Evolutionary conservation across 2,329 filamentous ascomycete genomes (phyloP), one percentile per base, ranked within the genome.

Genomic region (Alternaria arbusti): DNA sequence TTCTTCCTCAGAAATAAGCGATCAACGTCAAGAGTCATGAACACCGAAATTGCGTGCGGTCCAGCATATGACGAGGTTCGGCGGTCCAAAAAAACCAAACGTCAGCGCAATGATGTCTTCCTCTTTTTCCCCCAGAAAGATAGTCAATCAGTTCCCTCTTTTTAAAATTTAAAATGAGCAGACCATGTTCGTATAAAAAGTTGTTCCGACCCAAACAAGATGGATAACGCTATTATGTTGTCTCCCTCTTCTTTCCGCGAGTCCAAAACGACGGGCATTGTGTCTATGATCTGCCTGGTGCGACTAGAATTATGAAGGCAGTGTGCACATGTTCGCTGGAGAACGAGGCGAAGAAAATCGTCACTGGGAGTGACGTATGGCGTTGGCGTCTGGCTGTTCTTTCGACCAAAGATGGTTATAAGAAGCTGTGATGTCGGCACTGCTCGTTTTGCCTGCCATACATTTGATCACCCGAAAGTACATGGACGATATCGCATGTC

Each of bases 141-240:
- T 13, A 30, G 12, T 6, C 12, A 5, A 30, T 12, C 28, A 32
- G n/a, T 40, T 40, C 2, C 15, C 7, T 7, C 30, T 10, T 40
- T 40, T 8, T 0, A 6, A 10, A 40, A 40, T 5, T 5, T 2
- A 3, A 40, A 40, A 40, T 3, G 2, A 1, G 0, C 7, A 36
- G 8, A 13, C 30, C 0, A 6, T 32, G 12, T 32, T 36, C 15
- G 1, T n/a, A 36, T 40, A 15, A 10, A 10, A 40, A n/a, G 32
- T 2, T 40, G 8, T 15, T 40, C 8, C 32, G 32, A 40, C 32
- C 13, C 15, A 36, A 9, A 36, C 2, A 5, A 15, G 3, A 3
- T 1, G 9, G 15, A n/a, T 3, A 7, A 28, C 9, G 2, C 7
- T 1, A 0, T 4, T 6, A 36, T 36, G 32, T 36, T 36, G 32